These are phyloP conservation scores for Anacardium occidentale DNA, from an alignment of 345 rosid genomes.

Conservation along the genomic window DNA sequence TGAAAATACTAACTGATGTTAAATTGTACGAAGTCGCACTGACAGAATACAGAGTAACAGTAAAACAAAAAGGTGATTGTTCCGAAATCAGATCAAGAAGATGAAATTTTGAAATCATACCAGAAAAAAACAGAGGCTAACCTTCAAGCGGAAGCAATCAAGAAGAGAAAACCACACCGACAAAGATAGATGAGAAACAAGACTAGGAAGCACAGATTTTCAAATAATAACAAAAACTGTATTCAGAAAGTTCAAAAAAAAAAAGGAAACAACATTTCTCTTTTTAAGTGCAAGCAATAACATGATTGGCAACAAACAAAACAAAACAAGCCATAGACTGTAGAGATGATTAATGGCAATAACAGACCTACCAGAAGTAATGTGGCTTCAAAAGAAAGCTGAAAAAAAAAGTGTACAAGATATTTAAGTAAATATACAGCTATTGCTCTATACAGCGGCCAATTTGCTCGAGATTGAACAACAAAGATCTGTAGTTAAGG, in stretches of 20 bases:
- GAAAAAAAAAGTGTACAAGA: not conserved
- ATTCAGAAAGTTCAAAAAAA: not conserved
- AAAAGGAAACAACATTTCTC: slow-evolving; percentile 1
- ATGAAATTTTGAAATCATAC: not conserved
- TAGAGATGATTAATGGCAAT: not conserved
- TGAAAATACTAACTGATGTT: not conserved
- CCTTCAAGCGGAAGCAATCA: slow-evolving; percentile 24
- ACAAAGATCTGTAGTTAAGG: slow-evolving; percentile 31
- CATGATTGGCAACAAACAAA: slow-evolving; percentile 1
- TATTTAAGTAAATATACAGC: not conserved
- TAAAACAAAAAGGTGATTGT: not conserved
- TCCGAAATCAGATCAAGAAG: slow-evolving; percentile 6
- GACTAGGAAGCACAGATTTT: not conserved
- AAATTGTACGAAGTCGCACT: not conserved
- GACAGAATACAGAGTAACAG: not conserved
- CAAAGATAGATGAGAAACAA: slow-evolving; percentile 23
- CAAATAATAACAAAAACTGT: slow-evolving; percentile 13
- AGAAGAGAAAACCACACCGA: slow-evolving; percentile 36
- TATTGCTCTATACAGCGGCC: not conserved
- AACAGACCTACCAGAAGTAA: slow-evolving; percentile 43
- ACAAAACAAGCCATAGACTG: not conserved
- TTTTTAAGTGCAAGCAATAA: not conserved
- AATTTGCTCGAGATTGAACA: slow-evolving; percentile 10
- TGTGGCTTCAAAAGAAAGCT: slow-evolving; percentile 24
- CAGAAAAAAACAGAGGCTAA: slow-evolving; percentile 11